Evolutionary conservation across 768 basidiomycete genomes (phyloP).

Genomic region (Chalciporus pseudorubinellus): DNA sequence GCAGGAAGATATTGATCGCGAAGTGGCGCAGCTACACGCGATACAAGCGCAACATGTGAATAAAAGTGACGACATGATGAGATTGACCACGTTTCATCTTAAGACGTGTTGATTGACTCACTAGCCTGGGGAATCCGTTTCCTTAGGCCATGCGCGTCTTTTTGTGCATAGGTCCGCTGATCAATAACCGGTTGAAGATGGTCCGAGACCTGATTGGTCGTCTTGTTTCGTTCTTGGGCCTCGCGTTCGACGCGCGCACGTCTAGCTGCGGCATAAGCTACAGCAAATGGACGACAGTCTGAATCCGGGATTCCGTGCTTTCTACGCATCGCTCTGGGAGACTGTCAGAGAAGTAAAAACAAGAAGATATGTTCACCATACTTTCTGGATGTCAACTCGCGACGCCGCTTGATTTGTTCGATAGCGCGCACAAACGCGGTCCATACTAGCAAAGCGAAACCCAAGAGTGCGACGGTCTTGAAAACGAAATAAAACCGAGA

Average conservation of each 20-base stretch:
- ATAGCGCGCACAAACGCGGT: conserved; percentile 38
- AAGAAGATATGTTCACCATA: conserved; percentile 33
- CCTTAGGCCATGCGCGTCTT: conserved; percentile 39
- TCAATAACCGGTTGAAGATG: conserved; percentile 23
- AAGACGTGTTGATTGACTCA: conserved; percentile 32
- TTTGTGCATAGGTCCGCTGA: conserved; percentile 31
- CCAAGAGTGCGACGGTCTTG: conserved; percentile 37
- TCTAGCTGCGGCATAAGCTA: conserved; percentile 76
- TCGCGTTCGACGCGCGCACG: conserved; percentile 53
- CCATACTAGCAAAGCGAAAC: conserved; percentile 34
- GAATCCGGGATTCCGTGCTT: conserved; percentile 81
- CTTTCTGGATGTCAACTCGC: conserved; percentile 66
- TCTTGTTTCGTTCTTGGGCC: conserved; percentile 39
- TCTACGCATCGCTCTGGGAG: conserved; percentile 62
- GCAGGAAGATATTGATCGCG: conserved; percentile 19
- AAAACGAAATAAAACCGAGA: conserved; percentile 37
- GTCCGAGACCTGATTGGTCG: conserved; percentile 24
- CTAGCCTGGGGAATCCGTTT: conserved; percentile 47
- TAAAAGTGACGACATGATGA: conserved; percentile 17
- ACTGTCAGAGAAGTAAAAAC: conserved; percentile 12
- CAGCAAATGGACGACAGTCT: conserved; percentile 81
- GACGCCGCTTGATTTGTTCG: conserved; percentile 51
- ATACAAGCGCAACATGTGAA: conserved; percentile 12
- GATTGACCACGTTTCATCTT: conserved; percentile 19
- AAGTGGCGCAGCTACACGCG: conserved; percentile 24